Evolutionary conservation across 352 stramenopile species (phyloP), one percentile per base, ranked within the genome.

Genomic region (Albugo candida): DNA sequence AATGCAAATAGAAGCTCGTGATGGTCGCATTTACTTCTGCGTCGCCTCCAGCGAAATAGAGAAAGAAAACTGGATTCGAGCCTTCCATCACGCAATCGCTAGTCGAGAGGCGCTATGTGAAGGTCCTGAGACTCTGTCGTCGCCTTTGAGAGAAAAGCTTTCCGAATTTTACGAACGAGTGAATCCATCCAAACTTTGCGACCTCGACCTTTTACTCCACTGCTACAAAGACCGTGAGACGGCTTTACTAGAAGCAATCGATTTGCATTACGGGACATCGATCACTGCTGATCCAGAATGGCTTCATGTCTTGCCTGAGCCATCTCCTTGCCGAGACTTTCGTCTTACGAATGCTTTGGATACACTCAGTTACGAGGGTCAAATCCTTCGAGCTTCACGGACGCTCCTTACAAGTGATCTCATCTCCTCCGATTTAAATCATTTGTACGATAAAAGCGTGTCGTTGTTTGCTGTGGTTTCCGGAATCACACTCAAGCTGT

Each of bases 11-110:
- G 72, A 84, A 44, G 81, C 72, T 3, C 50, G 50, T 3, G 72
- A 85, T 12, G 63, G 67, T 5, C 72, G 73, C 41, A 75, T 65
- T 1, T 88, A 83, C 55, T 88, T 88, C 45, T 81, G 68, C 48
- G 66, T 70, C 5, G 70, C 72, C 4, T 67, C 56, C 5, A 67
- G 47, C 0, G 56, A 59, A 0, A 63, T 70, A 5, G 68, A 83
- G 2, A 83, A 83, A 40, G 49, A 53, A 1, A 54, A 70, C 20
- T 88, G 75, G 75, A 58, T 80, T 36, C 58, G 65, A 1, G 70
- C 68, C 4, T 70, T 88, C 42, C 63, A 69, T 24, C 64, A 65
- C 13, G 72, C 60, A 1, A 64, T 88, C 10, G 64, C 60, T 0
- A 42, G 19, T 39, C 52, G 10, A 35, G 47, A 14, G 16, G 11